Evolutionary conservation across 306 rosid species (phyloP), one percentile per base, ranked within the genome.

Genomic region (Citrullus mucosospermus): DNA sequence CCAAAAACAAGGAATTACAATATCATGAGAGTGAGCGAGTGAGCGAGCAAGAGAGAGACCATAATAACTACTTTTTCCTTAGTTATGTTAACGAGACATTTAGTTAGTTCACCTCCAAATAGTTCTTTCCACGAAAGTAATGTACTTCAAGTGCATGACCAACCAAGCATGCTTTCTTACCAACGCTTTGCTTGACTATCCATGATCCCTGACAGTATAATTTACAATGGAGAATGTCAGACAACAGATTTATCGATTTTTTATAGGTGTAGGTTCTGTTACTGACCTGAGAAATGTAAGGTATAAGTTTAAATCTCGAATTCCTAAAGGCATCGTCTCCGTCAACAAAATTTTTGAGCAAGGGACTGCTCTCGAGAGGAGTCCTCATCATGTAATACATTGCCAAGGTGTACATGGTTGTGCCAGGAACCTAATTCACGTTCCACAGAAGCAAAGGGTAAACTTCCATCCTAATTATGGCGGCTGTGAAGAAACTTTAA

Each of bases 161-260:
- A 0, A 93, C 25, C 78, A 93, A 89, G 84, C 97, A 93, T 15
- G 98, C 93, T 79, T 91, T 93, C 86, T 89, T 93, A 50, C 97
- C 98, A 61, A 93, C 98, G 84, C 97, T 91, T 80, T 91, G 98
- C 81, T 93, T 93, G 13, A 91, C 98, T 79, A 93, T 93, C 98
- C 98, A 93, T 32, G 97, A 91, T 81, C 98, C 98, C 98, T 91
- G 80, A 78, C 58, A 69, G 66, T 81, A 80, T 53, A 58, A 84
- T 80, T 38, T 54, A 2, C 46, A n/a, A 32, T 14, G 12, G 65
- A 75, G 57, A 87, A 79, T 43, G 60, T 2, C 30, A 78, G 12
- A 72, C 39, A 9, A 20, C 58, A 22, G 15, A n/a, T 9, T 66
- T 79, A 13, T 41, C 8, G 28, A 77, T 20, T 44, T 8, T 34